Evolutionary conservation across 2,329 filamentous ascomycete genomes (phyloP).

Genomic region (Ceratocystis variospora): DNA sequence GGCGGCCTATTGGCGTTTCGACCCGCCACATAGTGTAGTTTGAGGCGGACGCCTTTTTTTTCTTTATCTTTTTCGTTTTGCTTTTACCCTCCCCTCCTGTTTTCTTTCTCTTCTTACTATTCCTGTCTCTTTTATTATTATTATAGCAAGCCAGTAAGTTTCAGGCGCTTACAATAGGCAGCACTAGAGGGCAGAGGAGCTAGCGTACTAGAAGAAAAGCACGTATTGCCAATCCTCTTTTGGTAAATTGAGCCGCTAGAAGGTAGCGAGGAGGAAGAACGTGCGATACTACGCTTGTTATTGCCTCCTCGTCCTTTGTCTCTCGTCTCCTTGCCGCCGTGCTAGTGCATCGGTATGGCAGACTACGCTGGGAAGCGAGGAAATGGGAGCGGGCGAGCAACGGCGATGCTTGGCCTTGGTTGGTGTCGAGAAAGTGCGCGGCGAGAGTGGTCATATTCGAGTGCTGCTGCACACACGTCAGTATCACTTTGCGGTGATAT

Average conservation of each 20-base stretch:
- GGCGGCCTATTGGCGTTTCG: too few species aligned
- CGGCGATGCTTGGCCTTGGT: too few species aligned
- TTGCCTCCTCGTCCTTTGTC: neutral
- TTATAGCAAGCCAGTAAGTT: neutral
- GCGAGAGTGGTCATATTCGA: neutral
- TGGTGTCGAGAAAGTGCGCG: neutral
- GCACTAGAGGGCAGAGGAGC: neutral
- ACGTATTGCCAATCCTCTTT: slow-evolving; percentile 1
- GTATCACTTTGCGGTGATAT: neutral
- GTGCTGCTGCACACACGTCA: neutral
- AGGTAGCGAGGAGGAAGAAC: neutral
- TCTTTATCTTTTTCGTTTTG: too few species aligned
- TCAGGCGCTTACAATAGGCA: slow-evolving; percentile 4
- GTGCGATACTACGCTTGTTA: neutral
- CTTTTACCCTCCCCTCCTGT: too few species aligned
- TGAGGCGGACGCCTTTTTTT: too few species aligned
- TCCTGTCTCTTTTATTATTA: too few species aligned
- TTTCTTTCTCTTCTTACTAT: too few species aligned
- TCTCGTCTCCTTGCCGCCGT: neutral
- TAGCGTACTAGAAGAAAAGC: neutral
- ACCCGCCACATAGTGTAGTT: too few species aligned
- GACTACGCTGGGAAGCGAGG: too few species aligned
- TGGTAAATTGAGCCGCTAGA: neutral
- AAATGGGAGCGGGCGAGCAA: too few species aligned
- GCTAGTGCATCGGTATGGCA: neutral